A percentile compares a stretch with the other conserved stretches of the same genome.
phyloP scores from a whole-genome alignment of 2,329 filamentous ascomycete genomes.

The Endoconidiophora polonica region DNA sequence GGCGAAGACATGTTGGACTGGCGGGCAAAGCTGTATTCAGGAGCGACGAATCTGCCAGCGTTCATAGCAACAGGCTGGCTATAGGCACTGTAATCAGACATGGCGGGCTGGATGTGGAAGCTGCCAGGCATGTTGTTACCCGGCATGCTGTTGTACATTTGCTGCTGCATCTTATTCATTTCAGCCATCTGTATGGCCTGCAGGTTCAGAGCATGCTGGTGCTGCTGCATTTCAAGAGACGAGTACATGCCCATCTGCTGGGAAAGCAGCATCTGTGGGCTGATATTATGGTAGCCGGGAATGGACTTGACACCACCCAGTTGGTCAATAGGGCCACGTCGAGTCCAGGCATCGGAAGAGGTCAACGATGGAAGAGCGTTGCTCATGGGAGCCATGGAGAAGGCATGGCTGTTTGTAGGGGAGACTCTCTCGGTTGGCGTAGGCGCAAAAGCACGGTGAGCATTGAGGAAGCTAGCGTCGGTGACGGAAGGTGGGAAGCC shows the following conservation, averaged over 20 bases:
- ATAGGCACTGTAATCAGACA: not conserved
- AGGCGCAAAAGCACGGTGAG: not conserved
- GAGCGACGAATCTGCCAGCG: not conserved
- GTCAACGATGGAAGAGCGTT: not conserved
- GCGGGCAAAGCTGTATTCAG: not conserved
- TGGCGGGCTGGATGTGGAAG: not conserved
- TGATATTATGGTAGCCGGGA: too few relatives aligned
- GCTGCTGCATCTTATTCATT: not conserved
- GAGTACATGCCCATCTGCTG: too few relatives aligned
- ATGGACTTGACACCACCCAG: too few relatives aligned
- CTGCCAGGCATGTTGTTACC: not conserved
- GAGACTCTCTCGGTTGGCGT: not conserved
- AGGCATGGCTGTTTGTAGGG: not conserved
- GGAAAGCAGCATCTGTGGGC: too few relatives aligned
- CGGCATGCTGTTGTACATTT: not conserved
- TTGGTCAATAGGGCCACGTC: not conserved
- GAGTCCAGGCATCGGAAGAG: not conserved
- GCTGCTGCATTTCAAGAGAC: not conserved
- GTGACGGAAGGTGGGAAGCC: not conserved
- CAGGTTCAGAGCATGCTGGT: not conserved
- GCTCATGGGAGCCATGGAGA: not conserved
- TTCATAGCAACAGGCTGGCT: not conserved
- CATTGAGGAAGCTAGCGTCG: not conserved
- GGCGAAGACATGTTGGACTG: not conserved
- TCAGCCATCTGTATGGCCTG: not conserved